Percentiles rank a stretch among this genome's conserved stretches.
Evolutionary conservation across 78 protist genomes (phyloP).

Genomic region (Dictyostelium citrinum): DNA sequence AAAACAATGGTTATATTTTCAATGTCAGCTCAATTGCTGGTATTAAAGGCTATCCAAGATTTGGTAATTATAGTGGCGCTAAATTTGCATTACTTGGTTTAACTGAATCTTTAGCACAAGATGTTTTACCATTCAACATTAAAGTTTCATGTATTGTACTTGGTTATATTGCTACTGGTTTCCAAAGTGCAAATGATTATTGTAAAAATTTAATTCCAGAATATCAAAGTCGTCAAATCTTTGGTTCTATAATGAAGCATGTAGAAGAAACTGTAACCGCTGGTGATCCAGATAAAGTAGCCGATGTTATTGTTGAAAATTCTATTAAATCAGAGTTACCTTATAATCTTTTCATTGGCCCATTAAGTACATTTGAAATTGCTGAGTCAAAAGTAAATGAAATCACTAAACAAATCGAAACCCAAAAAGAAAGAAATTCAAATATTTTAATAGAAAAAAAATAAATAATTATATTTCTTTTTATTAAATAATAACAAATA

Average conservation of each 20-base stretch:
- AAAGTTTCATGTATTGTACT: slow-evolving; percentile 12
- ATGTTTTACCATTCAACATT: slow-evolving; percentile 28
- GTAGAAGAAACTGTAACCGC: neutral
- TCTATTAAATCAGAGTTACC: neutral
- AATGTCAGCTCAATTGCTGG: slow-evolving; percentile 14
- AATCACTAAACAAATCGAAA: neutral
- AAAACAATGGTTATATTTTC: slow-evolving; percentile 20
- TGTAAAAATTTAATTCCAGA: slow-evolving; percentile 5
- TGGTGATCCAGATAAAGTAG: slow-evolving; percentile 20
- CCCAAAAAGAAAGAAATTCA: slow-evolving; percentile 28
- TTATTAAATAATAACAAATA: no score
- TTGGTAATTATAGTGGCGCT: slow-evolving; percentile 11
- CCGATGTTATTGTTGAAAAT: neutral
- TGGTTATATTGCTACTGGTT: slow-evolving; percentile 9
- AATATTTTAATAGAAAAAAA: neutral
- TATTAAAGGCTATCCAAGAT: neutral
- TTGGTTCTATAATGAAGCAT: neutral
- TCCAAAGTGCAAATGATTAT: neutral
- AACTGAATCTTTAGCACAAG: slow-evolving; percentile 8
- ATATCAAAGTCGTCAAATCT: neutral
- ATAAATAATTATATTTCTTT: no score
- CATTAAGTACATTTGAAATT: neutral
- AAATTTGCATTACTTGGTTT: slow-evolving; percentile 14
- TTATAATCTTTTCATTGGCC: neutral
- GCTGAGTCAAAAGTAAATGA: neutral